These are phyloP conservation scores for Rhodotorula sp. DNA, from an alignment of 1,284 basidiomycete genomes.

Conservation along the genomic window DNA sequence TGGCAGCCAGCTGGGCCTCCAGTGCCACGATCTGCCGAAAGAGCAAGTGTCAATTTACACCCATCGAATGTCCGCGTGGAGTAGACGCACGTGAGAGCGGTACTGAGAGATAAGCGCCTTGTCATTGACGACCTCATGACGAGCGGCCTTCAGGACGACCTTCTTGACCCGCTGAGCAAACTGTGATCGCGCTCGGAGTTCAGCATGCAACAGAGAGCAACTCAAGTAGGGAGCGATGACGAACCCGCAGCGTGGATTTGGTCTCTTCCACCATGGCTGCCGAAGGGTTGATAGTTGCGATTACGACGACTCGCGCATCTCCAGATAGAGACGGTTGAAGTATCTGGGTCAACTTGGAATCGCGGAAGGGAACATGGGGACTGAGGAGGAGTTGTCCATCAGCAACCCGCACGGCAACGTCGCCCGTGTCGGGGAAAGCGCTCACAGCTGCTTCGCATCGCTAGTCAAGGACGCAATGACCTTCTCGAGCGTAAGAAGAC, in stretches of 20 bases:
- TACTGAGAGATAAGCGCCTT: slow-evolving; percentile 85
- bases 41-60: too few relatives aligned
- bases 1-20: slow-evolving; percentile 34
- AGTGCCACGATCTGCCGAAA: slow-evolving; percentile 26
- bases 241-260: slow-evolving; percentile 38
- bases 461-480: slow-evolving; percentile 80
- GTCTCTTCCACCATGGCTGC: slow-evolving; percentile 42
- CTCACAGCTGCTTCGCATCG: slow-evolving; percentile 72
- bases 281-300: slow-evolving; percentile 91
- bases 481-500: slow-evolving; percentile 77
- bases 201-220: slow-evolving; percentile 58
- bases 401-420: neutral
- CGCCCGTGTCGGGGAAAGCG: neutral
- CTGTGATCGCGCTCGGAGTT: slow-evolving; percentile 75
- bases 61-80: too few relatives aligned
- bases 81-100: slow-evolving; percentile 50
- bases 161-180: slow-evolving; percentile 88
- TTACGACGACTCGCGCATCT: slow-evolving; percentile 91
- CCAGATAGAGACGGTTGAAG: slow-evolving; percentile 92
- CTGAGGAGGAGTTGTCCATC: slow-evolving; percentile 44
- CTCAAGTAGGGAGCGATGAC: neutral
- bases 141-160: slow-evolving; percentile 74
- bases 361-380: slow-evolving; percentile 91
- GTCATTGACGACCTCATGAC: slow-evolving; percentile 89
- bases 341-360: slow-evolving; percentile 89